These are phyloP conservation scores for Pisolithus sp. DNA, from an alignment of 768 basidiomycete genomes.

Conservation along the genomic window DNA sequence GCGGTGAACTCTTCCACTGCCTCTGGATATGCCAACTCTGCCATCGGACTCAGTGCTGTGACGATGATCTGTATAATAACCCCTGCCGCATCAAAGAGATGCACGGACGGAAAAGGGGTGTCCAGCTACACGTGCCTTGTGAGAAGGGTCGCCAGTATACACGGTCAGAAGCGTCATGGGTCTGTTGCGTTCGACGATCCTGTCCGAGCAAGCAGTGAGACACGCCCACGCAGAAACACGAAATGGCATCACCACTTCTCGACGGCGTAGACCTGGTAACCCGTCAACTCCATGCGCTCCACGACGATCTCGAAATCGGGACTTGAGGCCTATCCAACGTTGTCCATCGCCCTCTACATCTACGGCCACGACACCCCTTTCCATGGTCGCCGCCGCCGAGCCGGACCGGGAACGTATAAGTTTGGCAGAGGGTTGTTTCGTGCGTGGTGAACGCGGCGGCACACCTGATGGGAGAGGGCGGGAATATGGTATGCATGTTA, in stretches of 20 bases:
- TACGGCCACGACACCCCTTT: slow-evolving; percentile 1
- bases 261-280: slow-evolving; percentile 81
- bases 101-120: background rate
- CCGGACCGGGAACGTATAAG: slow-evolving; percentile 29
- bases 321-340: slow-evolving; percentile 41
- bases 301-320: slow-evolving; percentile 45
- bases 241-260: slow-evolving; percentile 60
- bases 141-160: slow-evolving; percentile 67
- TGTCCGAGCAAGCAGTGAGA: slow-evolving; percentile 16
- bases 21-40: slow-evolving; percentile 36
- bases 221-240: background rate
- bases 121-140: slow-evolving; percentile 41
- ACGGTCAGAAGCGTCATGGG: slow-evolving; percentile 60
- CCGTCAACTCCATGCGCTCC: slow-evolving; percentile 39
- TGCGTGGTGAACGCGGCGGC: slow-evolving; percentile 19
- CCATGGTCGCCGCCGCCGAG: slow-evolving; percentile 20
- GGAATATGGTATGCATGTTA: background rate
- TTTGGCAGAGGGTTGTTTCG: slow-evolving; percentile 18
- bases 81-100: slow-evolving; percentile 12
- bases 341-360: slow-evolving; percentile 21
- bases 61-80: slow-evolving; percentile 46
- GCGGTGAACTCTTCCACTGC: slow-evolving; percentile 54
- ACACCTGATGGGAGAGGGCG: slow-evolving; percentile 9
- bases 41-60: slow-evolving; percentile 45
- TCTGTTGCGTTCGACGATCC: slow-evolving; percentile 63